Conservation (phyloP, 2,329 filamentous ascomycete species). For the Diplodia sapinea region DNA sequence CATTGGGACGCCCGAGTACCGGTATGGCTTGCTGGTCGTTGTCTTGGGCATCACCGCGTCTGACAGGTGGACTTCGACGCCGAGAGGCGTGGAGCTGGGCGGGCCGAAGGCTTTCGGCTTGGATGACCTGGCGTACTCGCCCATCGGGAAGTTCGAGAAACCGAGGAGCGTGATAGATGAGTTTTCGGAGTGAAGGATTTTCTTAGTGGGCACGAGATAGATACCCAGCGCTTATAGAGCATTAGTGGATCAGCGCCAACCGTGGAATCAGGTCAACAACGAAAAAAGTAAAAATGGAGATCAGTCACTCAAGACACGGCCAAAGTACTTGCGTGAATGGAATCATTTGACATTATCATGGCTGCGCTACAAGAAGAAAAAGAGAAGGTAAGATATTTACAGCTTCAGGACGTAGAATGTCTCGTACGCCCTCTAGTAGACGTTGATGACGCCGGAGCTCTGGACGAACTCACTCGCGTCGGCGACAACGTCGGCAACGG, state of each 20-base stretch:
- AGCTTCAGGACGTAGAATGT: too few species aligned
- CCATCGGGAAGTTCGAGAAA: slow-evolving; percentile 57
- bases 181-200: slow-evolving; percentile 39
- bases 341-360: too few species aligned
- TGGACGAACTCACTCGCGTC: background rate
- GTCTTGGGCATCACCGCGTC: slow-evolving; percentile 62
- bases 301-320: too few species aligned
- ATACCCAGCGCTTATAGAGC: too few species aligned
- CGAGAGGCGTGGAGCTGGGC: slow-evolving; percentile 56
- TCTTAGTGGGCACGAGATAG: too few species aligned
- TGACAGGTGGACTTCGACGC: slow-evolving; percentile 59
- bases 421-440: background rate
- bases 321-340: too few species aligned
- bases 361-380: too few species aligned
- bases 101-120: slow-evolving; percentile 59
- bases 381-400: too few species aligned
- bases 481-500: slow-evolving; percentile 31
- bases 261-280: too few species aligned
- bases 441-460: background rate
- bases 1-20: slow-evolving; percentile 61
- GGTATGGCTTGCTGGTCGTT: slow-evolving; percentile 59
- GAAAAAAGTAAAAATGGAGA: too few species aligned
- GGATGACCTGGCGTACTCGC: slow-evolving; percentile 56
- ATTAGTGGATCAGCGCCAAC: too few species aligned
- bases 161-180: slow-evolving; percentile 62